Evolutionary conservation across 148 eudicot species (phyloP), one percentile per base, ranked within the genome.

Genomic region (Diospyros kaki): DNA sequence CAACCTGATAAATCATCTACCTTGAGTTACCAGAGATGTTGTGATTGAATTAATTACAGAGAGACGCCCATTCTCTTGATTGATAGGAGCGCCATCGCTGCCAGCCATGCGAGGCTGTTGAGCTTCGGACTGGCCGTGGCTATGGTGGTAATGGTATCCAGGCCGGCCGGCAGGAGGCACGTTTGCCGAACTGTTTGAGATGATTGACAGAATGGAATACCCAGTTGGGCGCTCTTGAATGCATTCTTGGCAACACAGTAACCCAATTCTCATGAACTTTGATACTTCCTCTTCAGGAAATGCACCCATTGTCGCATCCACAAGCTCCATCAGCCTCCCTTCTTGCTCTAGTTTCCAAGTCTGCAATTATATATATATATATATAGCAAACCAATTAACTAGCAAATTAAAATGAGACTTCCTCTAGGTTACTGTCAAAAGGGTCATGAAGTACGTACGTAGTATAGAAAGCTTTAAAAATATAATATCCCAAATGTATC

Each of bases 161-260:
- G 55, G 41, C 44, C 72, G 17, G 12, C 61, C 73, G 11, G 9
- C 61, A 1, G 60, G 15, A 45, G 73, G 73, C 5, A 69, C 13
- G 1, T 46, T 53, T 18, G 17, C 41, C 8, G 73, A 69, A 39
- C 39, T 56, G 17, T 43, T 69, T 9, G 45, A 52, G 18, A 69
- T 45, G 18, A 69, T 52, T 69, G 28, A 1, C 14, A 69, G 73
- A 2, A 46, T 43, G 12, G 15, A 69, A 6, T 60, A 69, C 73
- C 53, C 46, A 28, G 73, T 69, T 69, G 73, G 73, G 39, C 73
- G 61, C 18, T 69, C 55, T 69, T 40, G 44, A 53, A 54, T 42
- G 9, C 28, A 43, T 46, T 69, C 73, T 69, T 69, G 73, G 54
- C 61, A 69, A 12, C 73, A 69, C 61, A 28, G 28, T 28, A 69